Evolutionary conservation across 352 stramenopile species (phyloP).

Genomic region (Phytopythium sindhum): DNA sequence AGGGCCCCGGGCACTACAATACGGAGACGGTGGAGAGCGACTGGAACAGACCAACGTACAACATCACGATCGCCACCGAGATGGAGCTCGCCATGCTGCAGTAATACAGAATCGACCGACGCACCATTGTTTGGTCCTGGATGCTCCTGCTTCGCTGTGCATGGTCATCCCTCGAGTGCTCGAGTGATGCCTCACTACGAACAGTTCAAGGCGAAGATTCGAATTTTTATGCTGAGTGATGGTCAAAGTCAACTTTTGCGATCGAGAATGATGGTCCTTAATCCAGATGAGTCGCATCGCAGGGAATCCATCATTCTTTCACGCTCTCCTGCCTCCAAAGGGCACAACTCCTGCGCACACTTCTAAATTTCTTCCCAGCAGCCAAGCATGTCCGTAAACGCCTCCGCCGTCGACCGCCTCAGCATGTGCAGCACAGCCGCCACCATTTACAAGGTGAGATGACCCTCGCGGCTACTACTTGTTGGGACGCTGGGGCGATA

Average conservation of each 20-base stretch:
- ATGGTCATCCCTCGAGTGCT: too few species aligned
- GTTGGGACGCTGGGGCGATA: too few species aligned
- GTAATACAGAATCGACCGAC: conserved; percentile 1
- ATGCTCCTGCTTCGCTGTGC: neutral
- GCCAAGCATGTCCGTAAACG: neutral
- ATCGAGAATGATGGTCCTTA: neutral
- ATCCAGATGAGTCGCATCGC: neutral
- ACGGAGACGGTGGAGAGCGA: conserved; percentile 63
- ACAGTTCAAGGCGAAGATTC: neutral
- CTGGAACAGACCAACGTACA: conserved; percentile 86
- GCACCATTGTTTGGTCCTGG: neutral
- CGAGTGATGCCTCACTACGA: neutral
- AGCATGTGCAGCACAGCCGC: conserved; percentile 16
- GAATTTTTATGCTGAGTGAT: neutral
- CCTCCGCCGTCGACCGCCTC: conserved; percentile 18
- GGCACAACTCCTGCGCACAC: neutral
- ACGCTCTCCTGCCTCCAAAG: neutral
- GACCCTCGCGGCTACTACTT: too few species aligned
- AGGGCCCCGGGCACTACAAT: conserved; percentile 79
- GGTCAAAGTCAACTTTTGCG: conserved; percentile 1
- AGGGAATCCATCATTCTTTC: neutral
- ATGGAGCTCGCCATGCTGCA: conserved; percentile 76
- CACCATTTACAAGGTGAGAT: conserved; percentile 28
- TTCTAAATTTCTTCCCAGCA: neutral
- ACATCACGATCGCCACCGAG: conserved; percentile 83